phyloP scores from a whole-genome alignment of 2,329 filamentous ascomycete genomes.

The Ophiocordyceps unilateralis region DNA sequence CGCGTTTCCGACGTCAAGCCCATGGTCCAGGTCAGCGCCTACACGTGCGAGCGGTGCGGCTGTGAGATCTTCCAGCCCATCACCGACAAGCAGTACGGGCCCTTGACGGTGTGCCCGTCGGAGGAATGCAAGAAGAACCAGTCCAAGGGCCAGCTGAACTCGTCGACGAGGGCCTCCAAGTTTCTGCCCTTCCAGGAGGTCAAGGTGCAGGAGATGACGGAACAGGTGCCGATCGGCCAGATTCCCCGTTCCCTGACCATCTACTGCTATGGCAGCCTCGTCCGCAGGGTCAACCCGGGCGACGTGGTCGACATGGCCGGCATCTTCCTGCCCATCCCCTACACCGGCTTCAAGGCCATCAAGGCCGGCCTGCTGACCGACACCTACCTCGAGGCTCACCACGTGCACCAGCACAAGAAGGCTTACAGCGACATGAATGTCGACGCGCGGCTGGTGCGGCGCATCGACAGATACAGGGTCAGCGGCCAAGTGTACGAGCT shows the following conservation, averaged over 20 bases:
- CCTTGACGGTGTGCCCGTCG: slow-evolving; percentile 73
- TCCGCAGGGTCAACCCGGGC: slow-evolving; percentile 77
- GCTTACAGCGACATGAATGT: slow-evolving; percentile 86
- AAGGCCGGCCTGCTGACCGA: slow-evolving; percentile 91
- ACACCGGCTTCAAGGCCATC: slow-evolving; percentile 98
- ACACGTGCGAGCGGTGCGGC: slow-evolving; percentile 91
- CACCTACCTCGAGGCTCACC: slow-evolving; percentile 89
- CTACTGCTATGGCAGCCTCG: slow-evolving; percentile 73
- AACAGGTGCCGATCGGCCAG: slow-evolving; percentile 94
- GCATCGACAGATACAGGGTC: slow-evolving; percentile 71
- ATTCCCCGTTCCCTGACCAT: slow-evolving; percentile 86
- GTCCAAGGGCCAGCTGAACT: slow-evolving; percentile 80
- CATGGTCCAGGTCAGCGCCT: slow-evolving; percentile 91
- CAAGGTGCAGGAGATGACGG: slow-evolving; percentile 98
- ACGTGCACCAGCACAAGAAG: slow-evolving; percentile 93
- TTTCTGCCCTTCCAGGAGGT: slow-evolving; percentile 96
- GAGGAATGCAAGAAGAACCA: slow-evolving; percentile 82
- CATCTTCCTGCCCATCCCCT: slow-evolving; percentile 91
- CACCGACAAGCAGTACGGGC: slow-evolving; percentile 77
- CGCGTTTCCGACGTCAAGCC: slow-evolving; percentile 96
- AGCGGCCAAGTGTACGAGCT: slow-evolving; percentile 92
- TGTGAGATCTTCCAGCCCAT: slow-evolving; percentile 97
- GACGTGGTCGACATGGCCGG: slow-evolving; percentile 89
- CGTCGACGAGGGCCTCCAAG: slow-evolving; percentile 90
- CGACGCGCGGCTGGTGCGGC: slow-evolving; percentile 59